Evolutionary conservation across 495 filamentous ascomycete genomes (phyloP).

Genomic region (Aspergillus taichungensis): DNA sequence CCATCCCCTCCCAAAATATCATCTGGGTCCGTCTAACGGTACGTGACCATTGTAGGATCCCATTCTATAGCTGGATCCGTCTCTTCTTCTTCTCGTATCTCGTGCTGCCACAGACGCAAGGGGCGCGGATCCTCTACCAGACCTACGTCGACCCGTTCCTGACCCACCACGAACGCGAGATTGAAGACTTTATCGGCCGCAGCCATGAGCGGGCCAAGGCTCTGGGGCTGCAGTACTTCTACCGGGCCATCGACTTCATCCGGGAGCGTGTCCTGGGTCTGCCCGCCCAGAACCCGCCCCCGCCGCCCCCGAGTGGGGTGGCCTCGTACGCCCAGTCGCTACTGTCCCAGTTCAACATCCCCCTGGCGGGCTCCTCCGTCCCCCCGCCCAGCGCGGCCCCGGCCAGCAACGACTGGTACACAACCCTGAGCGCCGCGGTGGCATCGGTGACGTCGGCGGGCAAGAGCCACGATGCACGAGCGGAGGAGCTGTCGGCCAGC

Average conservation of each 20-base stretch:
- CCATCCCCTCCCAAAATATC: too few relatives aligned
- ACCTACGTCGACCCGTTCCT: constrained; percentile 83
- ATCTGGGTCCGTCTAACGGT: too few relatives aligned
- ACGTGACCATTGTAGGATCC: constrained; percentile 51
- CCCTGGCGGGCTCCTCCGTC: constrained; percentile 40
- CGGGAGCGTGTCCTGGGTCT: constrained; percentile 66
- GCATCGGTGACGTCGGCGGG: constrained; percentile 35
- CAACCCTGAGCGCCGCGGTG: constrained; percentile 56
- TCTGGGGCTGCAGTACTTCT: constrained; percentile 74
- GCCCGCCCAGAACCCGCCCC: constrained; percentile 42
- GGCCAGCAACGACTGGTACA: constrained; percentile 56
- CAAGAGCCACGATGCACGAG: constrained; percentile 40
- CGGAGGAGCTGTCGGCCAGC: constrained; percentile 45
- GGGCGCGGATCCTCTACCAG: constrained; percentile 76
- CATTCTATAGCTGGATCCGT: constrained; percentile 91
- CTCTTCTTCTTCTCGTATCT: constrained; percentile 86
- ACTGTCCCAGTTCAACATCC: constrained; percentile 78
- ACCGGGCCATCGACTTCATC: constrained; percentile 64
- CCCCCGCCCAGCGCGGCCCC: constrained; percentile 38
- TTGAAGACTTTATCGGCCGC: constrained; percentile 80
- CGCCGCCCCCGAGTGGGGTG: constrained; percentile 42
- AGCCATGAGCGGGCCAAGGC: constrained; percentile 71
- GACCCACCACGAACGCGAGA: constrained; percentile 73
- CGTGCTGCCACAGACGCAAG: constrained; percentile 92
- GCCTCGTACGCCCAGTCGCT: constrained; percentile 68